Evolutionary conservation across 495 filamentous ascomycete genomes (phyloP).

Genomic region (Aspergillus indologenus): DNA sequence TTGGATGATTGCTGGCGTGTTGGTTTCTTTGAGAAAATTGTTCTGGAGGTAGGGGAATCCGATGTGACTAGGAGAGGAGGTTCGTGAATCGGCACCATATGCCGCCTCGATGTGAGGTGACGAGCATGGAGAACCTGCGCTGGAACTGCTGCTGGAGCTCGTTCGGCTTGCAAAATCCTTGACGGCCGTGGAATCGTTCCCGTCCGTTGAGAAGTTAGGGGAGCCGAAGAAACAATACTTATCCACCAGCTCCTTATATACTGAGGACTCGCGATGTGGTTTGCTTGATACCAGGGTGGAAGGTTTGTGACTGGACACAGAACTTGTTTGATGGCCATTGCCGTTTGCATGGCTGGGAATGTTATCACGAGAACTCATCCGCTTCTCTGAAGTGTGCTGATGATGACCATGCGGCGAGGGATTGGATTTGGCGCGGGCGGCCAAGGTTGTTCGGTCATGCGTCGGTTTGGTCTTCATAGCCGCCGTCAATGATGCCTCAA

Average conservation of each 20-base stretch:
- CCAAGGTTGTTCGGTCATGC: constrained; percentile 49
- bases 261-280: constrained; percentile 71
- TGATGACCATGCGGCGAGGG: constrained; percentile 7
- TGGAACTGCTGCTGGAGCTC: constrained; percentile 19
- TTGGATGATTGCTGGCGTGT: constrained; percentile 46
- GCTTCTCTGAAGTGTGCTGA: constrained; percentile 16
- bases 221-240: constrained; percentile 68
- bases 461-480: constrained; percentile 65
- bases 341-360: constrained; percentile 24
- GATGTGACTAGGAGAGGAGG: constrained; percentile 36
- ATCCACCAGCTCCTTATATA: constrained; percentile 91
- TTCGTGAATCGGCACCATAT: constrained; percentile 21
- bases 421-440: constrained; percentile 37
- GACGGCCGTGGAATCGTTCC: constrained; percentile 10
- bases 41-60: constrained; percentile 42
- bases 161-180: constrained; percentile 3
- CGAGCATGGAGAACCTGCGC: constrained; percentile 26
- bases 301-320: constrained; percentile 36
- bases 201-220: constrained; percentile 12
- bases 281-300: constrained; percentile 55
- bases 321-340: constrained; percentile 12
- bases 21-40: constrained; percentile 42
- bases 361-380: constrained; percentile 12
- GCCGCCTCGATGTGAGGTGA: constrained; percentile 21
- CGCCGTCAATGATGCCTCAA: constrained; percentile 79